Base-by-base conservation (phyloP, 345 rosid species). In the Populus pruinosa region DNA sequence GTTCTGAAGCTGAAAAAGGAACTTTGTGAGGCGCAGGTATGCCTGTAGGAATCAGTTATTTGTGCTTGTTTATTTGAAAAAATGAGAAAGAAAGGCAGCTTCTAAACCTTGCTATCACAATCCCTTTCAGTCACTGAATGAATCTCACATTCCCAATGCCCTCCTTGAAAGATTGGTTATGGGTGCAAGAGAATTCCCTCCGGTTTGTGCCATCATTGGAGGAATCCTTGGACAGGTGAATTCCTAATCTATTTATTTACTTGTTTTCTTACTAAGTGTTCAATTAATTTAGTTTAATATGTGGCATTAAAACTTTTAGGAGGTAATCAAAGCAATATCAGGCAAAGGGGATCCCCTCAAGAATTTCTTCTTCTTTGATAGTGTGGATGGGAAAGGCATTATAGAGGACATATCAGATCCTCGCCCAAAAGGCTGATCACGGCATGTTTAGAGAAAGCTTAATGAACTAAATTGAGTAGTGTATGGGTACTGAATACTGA, bases 291-390 rank as follows among this genome's bases (percentile, higher is more conserved):
- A 25, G 8, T 61, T 81, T 50, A 61, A 65, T 67, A 7, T 56
- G 35, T 69, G 38, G 27, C 38, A 55, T 79, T 61, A 53, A 76
- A 72, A 50, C 44, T 70, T 82, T 62, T 77, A 96, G 99, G 99
- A 93, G 89, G 97, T 93, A 44, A 96, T 96, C 74, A 92, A 96
- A 85, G 93, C 87, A 7, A 88, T 96, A 83, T 93, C 98, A 7
- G 90, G 96, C 78, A 96, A 92, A 86, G 97, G 93, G 35, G 93
- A 84, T 35, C 99, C 98, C 4, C 80, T 96, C 70, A 92, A 96
- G 91, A 96, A 93, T 79, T 93, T 93, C 78, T 93, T 96, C 88
- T 93, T 81, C 88, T 96, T 88, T 62, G 98, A 96, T 86, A 93
- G 87, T 41, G 75, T 86, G 85, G 94, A 93, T 61, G 97, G 99